A percentile compares a stretch with the other conserved stretches of the same genome.
phyloP scores from a whole-genome alignment of 1,139 yeast genomes.

The Lodderomyces beijingensis region DNA sequence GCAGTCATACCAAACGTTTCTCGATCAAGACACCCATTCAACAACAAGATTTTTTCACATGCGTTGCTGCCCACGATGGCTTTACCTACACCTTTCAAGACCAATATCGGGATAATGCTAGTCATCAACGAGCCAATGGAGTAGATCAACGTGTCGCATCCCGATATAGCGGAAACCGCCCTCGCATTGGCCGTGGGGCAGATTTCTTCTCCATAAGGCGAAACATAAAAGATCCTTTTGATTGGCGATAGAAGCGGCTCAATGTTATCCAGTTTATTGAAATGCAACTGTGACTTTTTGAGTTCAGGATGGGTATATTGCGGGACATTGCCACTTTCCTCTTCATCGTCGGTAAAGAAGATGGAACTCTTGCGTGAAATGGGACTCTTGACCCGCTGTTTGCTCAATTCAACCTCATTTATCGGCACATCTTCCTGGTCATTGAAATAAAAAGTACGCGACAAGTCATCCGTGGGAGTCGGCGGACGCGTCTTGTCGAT shows the following conservation, averaged over 20 bases:
- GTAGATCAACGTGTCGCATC: conserved; percentile 58
- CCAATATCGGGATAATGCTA: conserved; percentile 72
- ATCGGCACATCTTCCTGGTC: conserved; percentile 8
- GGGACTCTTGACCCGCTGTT: conserved; percentile 1
- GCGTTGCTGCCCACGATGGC: conserved; percentile 40
- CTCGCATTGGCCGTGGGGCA: conserved; percentile 71
- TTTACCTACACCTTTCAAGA: conserved; percentile 68
- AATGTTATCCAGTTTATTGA: conserved; percentile 50
- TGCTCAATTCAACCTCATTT: conserved; percentile 15
- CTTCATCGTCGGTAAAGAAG: conserved; percentile 20
- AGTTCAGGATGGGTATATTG: conserved; percentile 81
- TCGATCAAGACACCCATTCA: conserved; percentile 72
- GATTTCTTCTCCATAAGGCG: conserved; percentile 86
- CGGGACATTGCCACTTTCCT: conserved; percentile 57
- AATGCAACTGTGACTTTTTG: conserved; percentile 67
- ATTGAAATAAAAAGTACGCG: conserved; percentile 14
- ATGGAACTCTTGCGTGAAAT: conserved; percentile 1
- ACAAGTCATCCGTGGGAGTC: conserved; percentile 24
- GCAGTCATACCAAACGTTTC: conserved; percentile 72
- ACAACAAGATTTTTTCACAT: conserved; percentile 46
- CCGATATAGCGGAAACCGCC: conserved; percentile 49
- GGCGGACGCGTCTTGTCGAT: conserved; percentile 35
- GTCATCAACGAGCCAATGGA: conserved; percentile 90
- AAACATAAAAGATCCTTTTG: conserved; percentile 69
- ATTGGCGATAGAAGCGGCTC: conserved; percentile 74